Evolutionary conservation across 2,329 filamentous ascomycete genomes (phyloP), one percentile per base, ranked within the genome.

Genomic region (Boeremia exigua): DNA sequence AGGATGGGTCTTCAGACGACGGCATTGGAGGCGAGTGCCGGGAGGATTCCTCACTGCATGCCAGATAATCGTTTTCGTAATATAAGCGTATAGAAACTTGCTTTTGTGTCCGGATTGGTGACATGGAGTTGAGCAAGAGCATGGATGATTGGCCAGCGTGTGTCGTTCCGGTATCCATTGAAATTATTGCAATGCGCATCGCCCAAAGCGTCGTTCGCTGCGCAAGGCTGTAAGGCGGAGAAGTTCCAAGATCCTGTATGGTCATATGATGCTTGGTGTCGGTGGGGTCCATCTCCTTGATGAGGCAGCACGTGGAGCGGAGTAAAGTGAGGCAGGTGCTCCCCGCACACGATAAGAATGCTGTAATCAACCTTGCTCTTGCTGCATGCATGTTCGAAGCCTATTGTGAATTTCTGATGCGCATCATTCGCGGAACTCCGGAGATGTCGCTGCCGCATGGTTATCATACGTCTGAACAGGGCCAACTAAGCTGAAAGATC

Each of bases 1-100:
- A 50, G 53, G 46, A 36, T 42, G 29, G 29, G 28, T 34, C 12
- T 19, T 8, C 23, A 10, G 12, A 7, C 28, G 28, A 45, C 23
- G 28, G 39, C 37, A 55, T 49, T 55, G 52, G 52, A 49, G 28
- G 40, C 9, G 28, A 33, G 36, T 28, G 17, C 25, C 53, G 53
- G 47, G 33, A 50, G 53, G 40, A 46, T 30, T 46, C 36, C 53
- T 46, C 6, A 12, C 8, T 42, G 40, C 53, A 43, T 8, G 9
- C 34, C 15, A 19, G 23, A 45, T n/a, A 7, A 36, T 48, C 36
- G 15, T 38, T 17, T 9, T 2, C 27, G 40, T 50, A 48, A 47
- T 42, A 47, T 25, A 29, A 36, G 46, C 34, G 47, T 27, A 28
- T 45, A 34, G 3, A 6, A 32, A 14, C 34, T 56, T 46, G 46